Evolutionary conservation across 345 rosid species (phyloP), one percentile per base, ranked within the genome.

Genomic region (Rhodamnia rubescens): DNA sequence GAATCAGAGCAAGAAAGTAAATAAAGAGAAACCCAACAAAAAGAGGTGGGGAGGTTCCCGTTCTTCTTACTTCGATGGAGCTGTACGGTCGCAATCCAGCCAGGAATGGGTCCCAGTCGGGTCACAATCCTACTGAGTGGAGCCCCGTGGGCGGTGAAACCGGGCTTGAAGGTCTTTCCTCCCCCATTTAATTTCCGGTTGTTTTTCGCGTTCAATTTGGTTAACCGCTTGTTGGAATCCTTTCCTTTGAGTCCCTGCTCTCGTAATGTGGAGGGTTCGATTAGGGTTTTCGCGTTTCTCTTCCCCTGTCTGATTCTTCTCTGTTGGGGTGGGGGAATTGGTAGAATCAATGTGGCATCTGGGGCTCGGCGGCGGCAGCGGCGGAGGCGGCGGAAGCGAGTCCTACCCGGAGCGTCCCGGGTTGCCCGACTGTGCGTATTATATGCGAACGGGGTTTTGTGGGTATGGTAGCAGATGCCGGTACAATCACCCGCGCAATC

Each of bases 401-500:
- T 81, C 92, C 32, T 98, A 95, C 88, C 99, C 99, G n/a, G 96
- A 94, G 85, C 92, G 98, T 83, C 91, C 92, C 8, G 92, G 93
- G 61, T 92, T 92, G n/a, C 93, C 98, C 57, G 97, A 96, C 89
- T 98, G 99, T 91, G 94, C 93, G 21, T 95, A 92, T 90, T 98
- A 96, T 89, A 92, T 98, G 98, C 94, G 96, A 82, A 96, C 99
- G 9, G 98, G 99, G 87, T 87, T 88, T 84, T 98, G 99, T 87
- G 98, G 96, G 53, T 98, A 90, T 51, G 94, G 95, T 69, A 83
- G 85, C 74, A 91, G 99, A 90, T 98, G 99, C 90, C 98, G 98
- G 85, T 96, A 91, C 93, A 98, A 98, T 89, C 99, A 98, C 86
- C 99, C 99, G 84, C 95, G 92, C 32, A 93, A 98, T 91, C 98